phyloP scores from a whole-genome alignment of 2,329 filamentous ascomycete species.

The Trichoderma harzianum region DNA sequence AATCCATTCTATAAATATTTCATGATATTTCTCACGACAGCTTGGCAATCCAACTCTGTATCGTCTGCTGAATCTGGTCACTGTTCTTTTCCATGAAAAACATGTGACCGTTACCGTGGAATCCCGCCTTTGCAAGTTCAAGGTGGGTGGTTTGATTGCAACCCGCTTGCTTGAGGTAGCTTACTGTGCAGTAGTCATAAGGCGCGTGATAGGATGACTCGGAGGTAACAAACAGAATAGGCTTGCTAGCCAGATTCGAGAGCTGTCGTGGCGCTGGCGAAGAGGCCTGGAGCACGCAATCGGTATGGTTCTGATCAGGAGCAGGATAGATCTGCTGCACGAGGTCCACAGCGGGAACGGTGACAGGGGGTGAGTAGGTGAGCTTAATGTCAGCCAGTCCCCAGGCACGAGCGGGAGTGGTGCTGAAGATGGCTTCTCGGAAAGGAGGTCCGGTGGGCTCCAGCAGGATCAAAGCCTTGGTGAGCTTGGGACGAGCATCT shows the following conservation, averaged over 20 bases:
- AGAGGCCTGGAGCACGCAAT: slow-evolving; percentile 35
- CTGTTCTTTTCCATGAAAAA: slow-evolving; percentile 49
- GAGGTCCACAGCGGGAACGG: slow-evolving; percentile 34
- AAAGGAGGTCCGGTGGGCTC: slow-evolving; percentile 50
- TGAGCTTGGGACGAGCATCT: slow-evolving; percentile 40
- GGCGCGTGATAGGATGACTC: slow-evolving; percentile 43
- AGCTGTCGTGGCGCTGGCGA: slow-evolving; percentile 20
- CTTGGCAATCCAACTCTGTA: slow-evolving; percentile 26
- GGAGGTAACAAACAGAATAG: slow-evolving; percentile 30
- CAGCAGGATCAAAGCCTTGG: slow-evolving; percentile 41
- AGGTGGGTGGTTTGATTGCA: slow-evolving; percentile 33
- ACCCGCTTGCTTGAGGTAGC: slow-evolving; percentile 43
- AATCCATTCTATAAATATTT: not conserved
- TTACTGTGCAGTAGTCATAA: slow-evolving; percentile 44
- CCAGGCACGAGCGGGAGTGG: slow-evolving; percentile 35
- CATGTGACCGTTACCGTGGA: slow-evolving; percentile 47
- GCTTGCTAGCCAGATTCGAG: slow-evolving; percentile 19
- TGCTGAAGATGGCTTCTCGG: slow-evolving; percentile 38
- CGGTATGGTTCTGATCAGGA: slow-evolving; percentile 22
- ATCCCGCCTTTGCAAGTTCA: slow-evolving; percentile 36
- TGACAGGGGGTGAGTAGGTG: slow-evolving; percentile 43
- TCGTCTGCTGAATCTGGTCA: slow-evolving; percentile 32
- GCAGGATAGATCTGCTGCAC: slow-evolving; percentile 29
- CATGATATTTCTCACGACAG: not conserved
- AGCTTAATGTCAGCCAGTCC: slow-evolving; percentile 49